These are phyloP conservation scores for Adenanthera pavonina DNA, from an alignment of 306 rosid species.

Conservation along the genomic window DNA sequence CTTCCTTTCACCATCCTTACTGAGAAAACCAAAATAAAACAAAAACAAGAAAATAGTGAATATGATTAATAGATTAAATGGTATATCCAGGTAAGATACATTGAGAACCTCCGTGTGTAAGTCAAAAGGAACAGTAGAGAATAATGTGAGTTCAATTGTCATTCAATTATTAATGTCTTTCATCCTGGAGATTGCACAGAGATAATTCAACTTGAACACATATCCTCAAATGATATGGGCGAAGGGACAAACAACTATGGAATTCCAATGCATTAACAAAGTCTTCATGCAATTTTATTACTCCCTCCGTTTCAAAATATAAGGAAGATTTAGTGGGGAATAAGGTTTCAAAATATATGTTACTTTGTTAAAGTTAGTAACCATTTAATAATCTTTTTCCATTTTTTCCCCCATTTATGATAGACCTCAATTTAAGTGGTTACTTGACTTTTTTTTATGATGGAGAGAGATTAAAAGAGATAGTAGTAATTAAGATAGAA, in stretches of 20 bases:
- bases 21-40: neutral
- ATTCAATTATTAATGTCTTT: neutral
- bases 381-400: no score
- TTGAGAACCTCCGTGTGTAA: constrained; percentile 7
- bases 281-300: constrained; percentile 10
- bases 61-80: neutral
- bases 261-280: constrained; percentile 14
- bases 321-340: no score
- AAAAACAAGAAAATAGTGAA: neutral
- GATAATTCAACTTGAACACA: neutral
- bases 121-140: neutral
- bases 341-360: no score
- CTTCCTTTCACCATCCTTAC: constrained; percentile 18
- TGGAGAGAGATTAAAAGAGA: no score
- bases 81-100: neutral
- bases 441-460: no score
- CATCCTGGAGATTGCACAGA: constrained; percentile 9
- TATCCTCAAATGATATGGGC: neutral
- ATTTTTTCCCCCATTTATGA: no score
- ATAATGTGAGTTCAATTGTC: neutral
- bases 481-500: no score
- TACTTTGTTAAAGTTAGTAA: no score
- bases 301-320: no score
- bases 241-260: neutral
- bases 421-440: no score